Evolutionary conservation across 129 eudicot species (phyloP).

Genomic region (Erigeron canadensis): DNA sequence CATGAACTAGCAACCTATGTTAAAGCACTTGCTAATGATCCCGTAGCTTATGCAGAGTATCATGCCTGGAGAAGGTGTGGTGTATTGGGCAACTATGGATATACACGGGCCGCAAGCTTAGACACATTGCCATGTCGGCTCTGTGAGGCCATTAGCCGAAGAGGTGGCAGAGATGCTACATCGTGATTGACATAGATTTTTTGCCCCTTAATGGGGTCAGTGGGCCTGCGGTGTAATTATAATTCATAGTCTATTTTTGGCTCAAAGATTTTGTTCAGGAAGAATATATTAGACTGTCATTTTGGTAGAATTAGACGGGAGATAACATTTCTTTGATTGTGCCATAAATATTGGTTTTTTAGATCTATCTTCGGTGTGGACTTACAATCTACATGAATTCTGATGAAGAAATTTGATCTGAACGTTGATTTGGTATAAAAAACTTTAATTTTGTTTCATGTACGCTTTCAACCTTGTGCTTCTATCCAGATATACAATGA

Average conservation of each 20-base stretch:
- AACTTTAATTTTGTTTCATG: slow-evolving; percentile 18
- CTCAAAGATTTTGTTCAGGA: slow-evolving; percentile 17
- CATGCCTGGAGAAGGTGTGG: slow-evolving; percentile 99
- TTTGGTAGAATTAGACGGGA: slow-evolving; percentile 12
- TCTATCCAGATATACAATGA: slow-evolving; percentile 4
- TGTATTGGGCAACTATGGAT: slow-evolving; percentile 66
- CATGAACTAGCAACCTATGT: slow-evolving; percentile 74
- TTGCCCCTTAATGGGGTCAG: not conserved
- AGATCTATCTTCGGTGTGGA: not conserved
- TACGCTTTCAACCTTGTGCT: not conserved
- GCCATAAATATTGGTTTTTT: slow-evolving; percentile 4
- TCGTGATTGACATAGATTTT: slow-evolving; percentile 28
- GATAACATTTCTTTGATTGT: slow-evolving; percentile 1
- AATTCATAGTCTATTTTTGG: slow-evolving; percentile 22
- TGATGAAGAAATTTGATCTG: not conserved
- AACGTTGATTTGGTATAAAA: slow-evolving; percentile 10
- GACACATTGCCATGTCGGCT: slow-evolving; percentile 91
- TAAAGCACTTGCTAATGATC: slow-evolving; percentile 80
- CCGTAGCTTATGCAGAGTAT: slow-evolving; percentile 82
- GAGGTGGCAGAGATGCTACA: slow-evolving; percentile 66
- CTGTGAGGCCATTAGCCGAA: slow-evolving; percentile 75
- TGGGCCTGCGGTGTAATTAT: slow-evolving; percentile 3
- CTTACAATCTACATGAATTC: not conserved
- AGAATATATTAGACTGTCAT: slow-evolving; percentile 3
- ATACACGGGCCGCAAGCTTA: slow-evolving; percentile 72